phyloP scores from a whole-genome alignment of 768 basidiomycete species.

The Lactifluus subvellereus region DNA sequence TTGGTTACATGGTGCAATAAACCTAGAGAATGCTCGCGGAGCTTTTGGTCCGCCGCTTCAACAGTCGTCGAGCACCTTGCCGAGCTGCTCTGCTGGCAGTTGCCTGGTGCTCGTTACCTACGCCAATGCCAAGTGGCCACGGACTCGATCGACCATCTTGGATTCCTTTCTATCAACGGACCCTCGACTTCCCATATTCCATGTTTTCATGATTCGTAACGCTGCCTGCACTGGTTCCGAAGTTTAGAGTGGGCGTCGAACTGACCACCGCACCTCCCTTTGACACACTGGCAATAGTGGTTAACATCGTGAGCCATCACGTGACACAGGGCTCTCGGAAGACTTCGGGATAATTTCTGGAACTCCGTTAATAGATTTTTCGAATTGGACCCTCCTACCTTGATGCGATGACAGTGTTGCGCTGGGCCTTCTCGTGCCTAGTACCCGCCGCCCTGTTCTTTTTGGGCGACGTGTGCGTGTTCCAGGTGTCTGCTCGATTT shows the following conservation, averaged over 20 bases:
- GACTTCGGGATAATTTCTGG: constrained; percentile 6
- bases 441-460: background rate
- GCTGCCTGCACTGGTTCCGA: background rate
- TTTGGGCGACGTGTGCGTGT: background rate
- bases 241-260: background rate
- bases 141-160: background rate
- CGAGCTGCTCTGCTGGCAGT: constrained; percentile 6
- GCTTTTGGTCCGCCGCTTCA: background rate
- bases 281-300: background rate
- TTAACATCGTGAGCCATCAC: background rate
- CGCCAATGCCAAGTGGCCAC: background rate
- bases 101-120: background rate
- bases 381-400: constrained; percentile 1
- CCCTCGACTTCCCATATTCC: background rate
- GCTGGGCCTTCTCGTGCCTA: constrained; percentile 4
- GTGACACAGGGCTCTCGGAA: background rate
- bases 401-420: background rate
- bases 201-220: background rate
- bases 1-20: background rate
- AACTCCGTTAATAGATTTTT: background rate
- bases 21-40: background rate
- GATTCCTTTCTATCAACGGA: background rate
- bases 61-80: background rate
- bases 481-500: constrained; percentile 1
- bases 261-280: background rate